Evolutionary conservation across 2,329 filamentous ascomycete genomes (phyloP), one percentile per base, ranked within the genome.

Genomic region (Neospermospora avenae): DNA sequence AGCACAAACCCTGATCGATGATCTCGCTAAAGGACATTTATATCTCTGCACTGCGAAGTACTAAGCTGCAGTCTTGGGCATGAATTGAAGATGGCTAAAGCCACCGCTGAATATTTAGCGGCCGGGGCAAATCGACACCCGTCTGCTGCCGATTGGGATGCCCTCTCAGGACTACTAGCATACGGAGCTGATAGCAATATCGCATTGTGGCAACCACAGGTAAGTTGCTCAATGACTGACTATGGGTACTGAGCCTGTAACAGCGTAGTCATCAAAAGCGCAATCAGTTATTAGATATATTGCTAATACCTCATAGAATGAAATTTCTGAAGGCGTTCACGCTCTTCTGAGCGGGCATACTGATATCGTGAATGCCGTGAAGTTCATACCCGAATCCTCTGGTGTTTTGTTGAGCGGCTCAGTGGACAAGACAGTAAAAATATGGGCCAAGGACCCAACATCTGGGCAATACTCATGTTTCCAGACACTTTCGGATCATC

Each of bases 71-170:
- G 44, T 55, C 39, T 35, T n/a, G 13, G 34, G 39, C 37, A 61
- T 62, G 61, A 62, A 14, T 37, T 57, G 44, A 66, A 55, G 13
- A 71, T 70, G 68, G 57, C 63, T 57, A 62, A 65, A 58, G 58
- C 65, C 35, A 60, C 35, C 24, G 41, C 65, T 35, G 67, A 70
- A 39, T 73, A 74, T 62, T 64, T 73, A 34, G 67, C 91, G 49
- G 86, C 88, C 64, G 95, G 95, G 62, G 93, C 91, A 49, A 99
- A 98, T 75, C 84, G 93, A 69, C 91, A 98, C 70, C 89, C 93
- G 18, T 87, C 88, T 16, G 90, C 91, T 28, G 93, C 93, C 28
- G 93, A 98, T 77, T 99, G 95, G 95, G 86, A 89, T 71, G 77
- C 81, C 64, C 10, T 37, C 5, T 78, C 78, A 20, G 90, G 89